Percentiles rank a stretch among this genome's conserved stretches.
phyloP scores from a whole-genome alignment of 2,329 filamentous ascomycete genomes.

The Trichoderma sp. region DNA sequence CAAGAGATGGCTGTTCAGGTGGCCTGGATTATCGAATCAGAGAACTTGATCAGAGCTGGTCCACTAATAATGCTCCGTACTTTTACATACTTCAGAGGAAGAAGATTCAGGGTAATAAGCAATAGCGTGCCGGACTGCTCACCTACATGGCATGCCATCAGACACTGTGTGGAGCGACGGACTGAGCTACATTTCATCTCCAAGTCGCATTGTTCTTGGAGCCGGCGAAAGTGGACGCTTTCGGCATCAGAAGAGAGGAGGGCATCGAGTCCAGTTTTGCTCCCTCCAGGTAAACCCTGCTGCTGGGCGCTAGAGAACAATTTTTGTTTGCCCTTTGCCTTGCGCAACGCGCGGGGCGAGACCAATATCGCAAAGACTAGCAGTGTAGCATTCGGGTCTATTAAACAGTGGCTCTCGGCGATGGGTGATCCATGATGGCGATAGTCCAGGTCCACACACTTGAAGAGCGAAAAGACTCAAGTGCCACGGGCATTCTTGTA shows the following conservation, averaged over 20 bases:
- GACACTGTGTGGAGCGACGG: constrained; percentile 14
- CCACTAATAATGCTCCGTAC: constrained; percentile 17
- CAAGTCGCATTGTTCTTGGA: constrained; percentile 13
- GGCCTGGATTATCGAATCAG: constrained; percentile 12
- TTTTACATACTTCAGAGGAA: not conserved
- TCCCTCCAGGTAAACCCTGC: not conserved
- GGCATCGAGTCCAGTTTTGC: not conserved
- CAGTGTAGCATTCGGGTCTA: constrained; percentile 15
- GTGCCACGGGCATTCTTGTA: not conserved
- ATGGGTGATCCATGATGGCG: not conserved
- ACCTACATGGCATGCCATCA: not conserved
- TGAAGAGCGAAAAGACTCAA: not conserved
- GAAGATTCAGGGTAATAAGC: not conserved
- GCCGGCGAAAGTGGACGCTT: constrained; percentile 7
- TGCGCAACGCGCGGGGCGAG: constrained; percentile 15
- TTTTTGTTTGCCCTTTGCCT: constrained; percentile 21
- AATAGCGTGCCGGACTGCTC: constrained; percentile 13
- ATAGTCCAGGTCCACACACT: not conserved
- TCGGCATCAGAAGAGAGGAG: constrained; percentile 2
- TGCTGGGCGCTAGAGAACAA: constrained; percentile 14
- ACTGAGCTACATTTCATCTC: not conserved
- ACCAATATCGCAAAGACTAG: constrained; percentile 8
- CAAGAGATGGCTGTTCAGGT: constrained; percentile 19
- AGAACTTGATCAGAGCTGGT: not conserved
- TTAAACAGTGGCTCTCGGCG: not conserved